A percentile compares a stretch with the other conserved stretches of the same genome.
Conservation (phyloP, 73 alveolate species). For the Effrenium voratum region DNA sequence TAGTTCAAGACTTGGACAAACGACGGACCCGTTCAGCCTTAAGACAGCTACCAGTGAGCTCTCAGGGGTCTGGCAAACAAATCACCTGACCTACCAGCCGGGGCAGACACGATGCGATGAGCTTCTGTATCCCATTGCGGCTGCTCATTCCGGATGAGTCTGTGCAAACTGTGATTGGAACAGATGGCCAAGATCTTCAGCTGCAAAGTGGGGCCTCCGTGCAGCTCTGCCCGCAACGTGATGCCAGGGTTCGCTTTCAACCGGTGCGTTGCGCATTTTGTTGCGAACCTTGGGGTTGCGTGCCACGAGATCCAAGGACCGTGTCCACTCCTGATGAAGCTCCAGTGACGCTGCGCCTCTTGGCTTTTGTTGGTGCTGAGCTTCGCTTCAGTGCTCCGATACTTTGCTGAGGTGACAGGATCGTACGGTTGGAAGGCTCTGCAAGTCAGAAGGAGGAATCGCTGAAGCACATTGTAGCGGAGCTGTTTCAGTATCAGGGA, state of each 20-base stretch:
- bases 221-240: not conserved
- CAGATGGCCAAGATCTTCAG: not conserved
- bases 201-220: conserved; percentile 60
- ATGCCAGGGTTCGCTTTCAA: too few relatives aligned
- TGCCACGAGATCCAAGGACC: not conserved
- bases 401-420: conserved; percentile 29
- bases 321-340: conserved; percentile 62
- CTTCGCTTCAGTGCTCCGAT: not conserved
- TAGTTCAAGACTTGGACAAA: too few relatives aligned
- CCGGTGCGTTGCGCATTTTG: not conserved
- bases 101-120: not conserved
- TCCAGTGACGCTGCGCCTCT: conserved; percentile 16
- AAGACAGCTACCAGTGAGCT: too few relatives aligned
- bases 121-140: conserved; percentile 65
- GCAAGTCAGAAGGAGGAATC: conserved; percentile 35
- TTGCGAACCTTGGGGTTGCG: not conserved
- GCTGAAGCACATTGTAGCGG: conserved; percentile 29
- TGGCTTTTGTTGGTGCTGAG: not conserved
- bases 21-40: too few relatives aligned
- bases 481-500: conserved; percentile 74
- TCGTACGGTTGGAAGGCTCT: conserved; percentile 22
- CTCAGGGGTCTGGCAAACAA: too few relatives aligned
- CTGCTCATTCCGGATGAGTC: conserved; percentile 62
- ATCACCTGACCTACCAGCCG: too few relatives aligned
- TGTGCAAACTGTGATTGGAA: conserved; percentile 38